Percentiles rank a stretch among this genome's conserved stretches.
phyloP scores from a whole-genome alignment of 257 asterid species.

The Anisodus tanguticus region DNA sequence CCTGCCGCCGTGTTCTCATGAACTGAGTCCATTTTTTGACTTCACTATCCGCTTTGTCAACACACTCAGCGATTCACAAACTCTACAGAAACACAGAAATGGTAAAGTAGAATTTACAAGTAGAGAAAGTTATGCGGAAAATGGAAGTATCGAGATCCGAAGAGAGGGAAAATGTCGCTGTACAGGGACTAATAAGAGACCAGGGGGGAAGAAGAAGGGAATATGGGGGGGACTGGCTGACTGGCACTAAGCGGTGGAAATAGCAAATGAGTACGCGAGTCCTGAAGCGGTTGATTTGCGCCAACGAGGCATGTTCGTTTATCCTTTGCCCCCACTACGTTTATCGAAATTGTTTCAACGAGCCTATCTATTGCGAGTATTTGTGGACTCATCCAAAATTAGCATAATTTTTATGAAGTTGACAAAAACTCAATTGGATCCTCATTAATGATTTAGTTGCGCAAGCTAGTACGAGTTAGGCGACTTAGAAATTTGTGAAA shows the following conservation, averaged over 20 bases:
- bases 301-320: slow-evolving; percentile 31
- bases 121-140: background rate
- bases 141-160: slow-evolving; percentile 29
- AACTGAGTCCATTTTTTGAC: slow-evolving; percentile 26
- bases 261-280: slow-evolving; percentile 32
- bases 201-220: background rate
- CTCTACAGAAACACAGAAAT: background rate
- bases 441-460: too few species aligned
- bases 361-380: background rate
- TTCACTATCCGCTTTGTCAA: slow-evolving; percentile 33
- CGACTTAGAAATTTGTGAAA: too few species aligned
- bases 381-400: background rate
- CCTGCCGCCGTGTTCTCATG: slow-evolving; percentile 32
- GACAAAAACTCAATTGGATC: background rate
- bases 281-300: slow-evolving; percentile 31
- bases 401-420: background rate
- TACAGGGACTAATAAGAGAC: background rate
- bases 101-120: background rate
- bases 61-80: too few species aligned
- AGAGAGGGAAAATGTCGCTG: background rate
- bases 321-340: background rate
- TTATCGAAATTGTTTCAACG: background rate
- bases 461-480: too few species aligned
- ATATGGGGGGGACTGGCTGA: background rate
- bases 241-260: slow-evolving; percentile 33